These are phyloP conservation scores for Schizosaccharomyces lindneri DNA, from an alignment of 805 yeast species.

Conservation along the genomic window DNA sequence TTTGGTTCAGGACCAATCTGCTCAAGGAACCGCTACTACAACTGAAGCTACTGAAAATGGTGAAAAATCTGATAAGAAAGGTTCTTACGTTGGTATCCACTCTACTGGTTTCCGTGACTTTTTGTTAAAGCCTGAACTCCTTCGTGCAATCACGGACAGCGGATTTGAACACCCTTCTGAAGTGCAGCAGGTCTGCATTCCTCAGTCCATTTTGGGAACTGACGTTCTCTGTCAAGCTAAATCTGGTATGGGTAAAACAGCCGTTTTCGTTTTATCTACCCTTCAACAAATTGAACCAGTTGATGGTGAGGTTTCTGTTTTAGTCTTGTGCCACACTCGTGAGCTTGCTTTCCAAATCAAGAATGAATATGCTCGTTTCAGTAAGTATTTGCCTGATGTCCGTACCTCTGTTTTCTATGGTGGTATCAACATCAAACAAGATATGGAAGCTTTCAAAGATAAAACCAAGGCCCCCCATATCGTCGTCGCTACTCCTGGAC, in stretches of 20 bases:
- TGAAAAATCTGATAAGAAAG: slow-evolving; percentile 48
- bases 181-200: slow-evolving; percentile 97
- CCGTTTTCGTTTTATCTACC: slow-evolving; percentile 86
- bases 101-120: slow-evolving; percentile 97
- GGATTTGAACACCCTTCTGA: slow-evolving; percentile 99
- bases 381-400: slow-evolving; percentile 95
- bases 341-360: slow-evolving; percentile 95
- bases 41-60: slow-evolving; percentile 13
- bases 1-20: slow-evolving; percentile 32
- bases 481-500: slow-evolving; percentile 95
- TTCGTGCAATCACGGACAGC: slow-evolving; percentile 95
- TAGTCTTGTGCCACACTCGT: slow-evolving; percentile 94
- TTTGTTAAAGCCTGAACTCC: slow-evolving; percentile 80
- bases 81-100: slow-evolving; percentile 93
- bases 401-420: slow-evolving; percentile 93
- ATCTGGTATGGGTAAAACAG: slow-evolving; percentile 98
- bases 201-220: slow-evolving; percentile 91
- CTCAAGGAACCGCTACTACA: slow-evolving; percentile 11
- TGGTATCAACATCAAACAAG: slow-evolving; percentile 69
- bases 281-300: slow-evolving; percentile 93
- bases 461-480: slow-evolving; percentile 90
- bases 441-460: slow-evolving; percentile 66
- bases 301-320: slow-evolving; percentile 83
- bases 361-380: slow-evolving; percentile 89
- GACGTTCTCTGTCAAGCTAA: slow-evolving; percentile 96